phyloP scores from a whole-genome alignment of 495 filamentous ascomycete genomes.

The Daldinia grandis region DNA sequence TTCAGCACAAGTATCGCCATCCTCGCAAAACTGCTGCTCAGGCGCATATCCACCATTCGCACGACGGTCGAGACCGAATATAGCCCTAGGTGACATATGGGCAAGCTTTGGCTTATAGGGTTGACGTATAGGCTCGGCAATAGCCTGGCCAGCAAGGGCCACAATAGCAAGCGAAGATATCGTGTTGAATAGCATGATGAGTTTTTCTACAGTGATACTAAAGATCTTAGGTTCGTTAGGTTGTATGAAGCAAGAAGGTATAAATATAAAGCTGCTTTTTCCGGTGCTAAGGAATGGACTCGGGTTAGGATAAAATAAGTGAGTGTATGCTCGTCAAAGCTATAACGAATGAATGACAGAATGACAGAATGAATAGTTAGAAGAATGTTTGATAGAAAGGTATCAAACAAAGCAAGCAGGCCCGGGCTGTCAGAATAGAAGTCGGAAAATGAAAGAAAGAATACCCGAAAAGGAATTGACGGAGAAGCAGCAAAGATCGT shows the following conservation, averaged over 20 bases:
- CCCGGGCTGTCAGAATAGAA: slow-evolving; percentile 16
- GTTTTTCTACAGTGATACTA: not conserved
- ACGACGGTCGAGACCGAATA: slow-evolving; percentile 55
- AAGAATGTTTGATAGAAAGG: slow-evolving; percentile 16
- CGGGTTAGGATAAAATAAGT: slow-evolving; percentile 19
- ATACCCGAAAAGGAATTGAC: slow-evolving; percentile 30
- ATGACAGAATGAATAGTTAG: slow-evolving; percentile 4
- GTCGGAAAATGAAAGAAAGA: slow-evolving; percentile 34
- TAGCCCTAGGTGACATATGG: slow-evolving; percentile 50
- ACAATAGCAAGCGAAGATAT: slow-evolving; percentile 52
- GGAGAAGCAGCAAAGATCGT: not conserved
- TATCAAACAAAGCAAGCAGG: slow-evolving; percentile 9
- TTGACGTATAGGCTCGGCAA: slow-evolving; percentile 49
- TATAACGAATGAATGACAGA: slow-evolving; percentile 3
- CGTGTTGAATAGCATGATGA: slow-evolving; percentile 52
- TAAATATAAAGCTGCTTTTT: slow-evolving; percentile 8
- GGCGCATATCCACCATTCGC: slow-evolving; percentile 53
- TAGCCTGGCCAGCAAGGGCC: slow-evolving; percentile 50
- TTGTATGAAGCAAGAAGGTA: slow-evolving; percentile 14
- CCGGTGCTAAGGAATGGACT: slow-evolving; percentile 27
- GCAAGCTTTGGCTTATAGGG: slow-evolving; percentile 53
- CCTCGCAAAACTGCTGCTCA: slow-evolving; percentile 49
- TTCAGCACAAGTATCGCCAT: slow-evolving; percentile 55
- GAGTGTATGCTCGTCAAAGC: slow-evolving; percentile 5
- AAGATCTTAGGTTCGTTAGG: slow-evolving; percentile 7